phyloP scores from a whole-genome alignment of 1,284 basidiomycete genomes.

The Leucoagaricus sp. region DNA sequence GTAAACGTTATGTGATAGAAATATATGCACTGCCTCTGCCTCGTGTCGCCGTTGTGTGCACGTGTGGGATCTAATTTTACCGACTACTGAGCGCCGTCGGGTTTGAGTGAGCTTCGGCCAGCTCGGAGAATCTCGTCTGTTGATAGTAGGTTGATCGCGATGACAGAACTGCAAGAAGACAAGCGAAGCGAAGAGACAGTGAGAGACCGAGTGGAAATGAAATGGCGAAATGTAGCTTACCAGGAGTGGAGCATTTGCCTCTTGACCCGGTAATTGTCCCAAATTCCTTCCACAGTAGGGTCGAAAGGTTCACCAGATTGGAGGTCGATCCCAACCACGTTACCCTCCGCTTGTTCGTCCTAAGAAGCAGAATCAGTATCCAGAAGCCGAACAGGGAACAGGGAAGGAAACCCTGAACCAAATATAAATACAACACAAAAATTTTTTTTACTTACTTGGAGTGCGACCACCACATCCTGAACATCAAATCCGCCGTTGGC shows the following conservation, averaged over 20 bases:
- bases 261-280: conserved; percentile 99
- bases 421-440: too few relatives aligned
- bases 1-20: too few relatives aligned
- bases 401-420: too few relatives aligned
- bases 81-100: conserved; percentile 66
- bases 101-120: conserved; percentile 86
- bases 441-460: conserved; percentile 73
- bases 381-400: too few relatives aligned
- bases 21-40: too few relatives aligned
- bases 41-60: too few relatives aligned
- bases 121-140: conserved; percentile 96
- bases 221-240: conserved; percentile 44
- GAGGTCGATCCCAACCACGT: conserved; percentile 89
- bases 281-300: conserved; percentile 92
- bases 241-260: conserved; percentile 98
- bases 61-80: conserved; percentile 17
- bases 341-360: conserved; percentile 94
- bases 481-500: conserved; percentile 98
- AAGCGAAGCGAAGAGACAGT: too few relatives aligned
- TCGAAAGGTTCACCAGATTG: conserved; percentile 96
- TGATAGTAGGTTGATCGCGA: conserved; percentile 93
- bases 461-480: conserved; percentile 89
- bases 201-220: conserved; percentile 7
- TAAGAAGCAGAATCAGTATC: conserved; percentile 30
- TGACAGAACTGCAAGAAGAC: conserved; percentile 76